Evolutionary conservation across 2,329 filamentous ascomycete genomes (phyloP).

Genomic region (Fusarium coicis): DNA sequence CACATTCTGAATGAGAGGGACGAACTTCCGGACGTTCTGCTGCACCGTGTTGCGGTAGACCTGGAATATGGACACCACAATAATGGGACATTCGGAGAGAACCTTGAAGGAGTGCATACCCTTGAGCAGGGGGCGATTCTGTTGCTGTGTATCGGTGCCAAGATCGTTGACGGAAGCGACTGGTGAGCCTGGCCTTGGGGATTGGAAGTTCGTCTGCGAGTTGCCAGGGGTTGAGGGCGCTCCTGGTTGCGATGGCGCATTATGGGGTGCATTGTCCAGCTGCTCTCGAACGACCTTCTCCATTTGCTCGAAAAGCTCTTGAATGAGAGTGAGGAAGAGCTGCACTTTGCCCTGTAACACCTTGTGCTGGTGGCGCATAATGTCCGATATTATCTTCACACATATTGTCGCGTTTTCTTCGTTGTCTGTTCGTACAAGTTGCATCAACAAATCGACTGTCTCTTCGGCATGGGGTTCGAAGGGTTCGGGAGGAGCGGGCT

Average conservation of each 20-base stretch:
- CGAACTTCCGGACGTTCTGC: constrained; percentile 89
- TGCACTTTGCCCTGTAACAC: constrained; percentile 83
- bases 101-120: constrained; percentile 99
- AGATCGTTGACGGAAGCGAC: constrained; percentile 85
- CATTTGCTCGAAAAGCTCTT: constrained; percentile 96
- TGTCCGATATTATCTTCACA: constrained; percentile 97
- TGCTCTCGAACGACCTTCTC: constrained; percentile 95
- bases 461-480: constrained; percentile 90
- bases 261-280: constrained; percentile 79
- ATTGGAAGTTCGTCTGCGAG: constrained; percentile 80
- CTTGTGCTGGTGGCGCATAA: constrained; percentile 92
- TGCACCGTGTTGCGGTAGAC: constrained; percentile 83
- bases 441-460: constrained; percentile 90
- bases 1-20: constrained; percentile 92
- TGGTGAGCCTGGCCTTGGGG: constrained; percentile 89
- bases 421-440: constrained; percentile 89
- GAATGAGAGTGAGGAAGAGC: constrained; percentile 88
- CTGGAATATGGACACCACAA: constrained; percentile 98
- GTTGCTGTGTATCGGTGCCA: constrained; percentile 82
- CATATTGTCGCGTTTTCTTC: constrained; percentile 99
- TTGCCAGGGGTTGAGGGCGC: constrained; percentile 75
- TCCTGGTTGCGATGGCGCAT: constrained; percentile 61
- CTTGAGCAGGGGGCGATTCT: constrained; percentile 82
- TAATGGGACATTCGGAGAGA: constrained; percentile 96
- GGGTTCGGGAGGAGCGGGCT: constrained; percentile 77